Base-by-base conservation (phyloP, 2,329 filamentous ascomycete genomes). In the Pyricularia sp. region DNA sequence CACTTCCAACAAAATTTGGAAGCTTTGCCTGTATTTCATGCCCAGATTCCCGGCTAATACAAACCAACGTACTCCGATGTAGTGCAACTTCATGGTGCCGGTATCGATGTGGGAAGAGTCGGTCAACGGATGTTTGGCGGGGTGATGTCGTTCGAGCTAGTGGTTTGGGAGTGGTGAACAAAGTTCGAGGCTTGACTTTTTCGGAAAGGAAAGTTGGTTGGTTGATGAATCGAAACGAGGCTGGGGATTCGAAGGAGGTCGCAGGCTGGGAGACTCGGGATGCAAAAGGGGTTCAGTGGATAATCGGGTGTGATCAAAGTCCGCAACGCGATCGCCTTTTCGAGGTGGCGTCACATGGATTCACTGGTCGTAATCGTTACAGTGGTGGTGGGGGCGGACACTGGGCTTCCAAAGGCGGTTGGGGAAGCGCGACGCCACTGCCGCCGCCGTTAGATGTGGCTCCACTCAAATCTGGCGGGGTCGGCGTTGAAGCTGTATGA, bases 41-140 rank as follows among this genome's bases (percentile, higher is more conserved):
- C 30, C 25, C 14, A 28, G 10, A 7, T 30, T 63, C 26, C 25
- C 14, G 25, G 14, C 12, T 14, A 28, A 20, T 26, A 26, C 59
- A 14, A 26, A 30, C 31, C 61, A 63, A 77, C 89, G 72, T 89
- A 95, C 92, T 75, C 92, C 92, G 77, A 96, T 92, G 81, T 95
- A 95, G 80, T 91, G 86, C 79, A 95, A 83, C 88, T 94, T 94
- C 92, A 94, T 94, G 77, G 75, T 89, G 80, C 77, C 78, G 67
- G 58, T 50, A 67, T 67, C 33, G 65, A 50, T 6, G 36, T 67
- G 14, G 36, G 23, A 42, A 63, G 25, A 30, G 59, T 63, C 59
- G 59, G 59, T 63, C 59, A 63, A 63, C 14, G 59, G 59, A 28
- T 4, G 26, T 28, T 63, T 28, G 25, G 14, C 25, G 59, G 25